Evolutionary conservation across 2,329 filamentous ascomycete genomes (phyloP), one percentile per base, ranked within the genome.

Genomic region (Grosmannia serpens): DNA sequence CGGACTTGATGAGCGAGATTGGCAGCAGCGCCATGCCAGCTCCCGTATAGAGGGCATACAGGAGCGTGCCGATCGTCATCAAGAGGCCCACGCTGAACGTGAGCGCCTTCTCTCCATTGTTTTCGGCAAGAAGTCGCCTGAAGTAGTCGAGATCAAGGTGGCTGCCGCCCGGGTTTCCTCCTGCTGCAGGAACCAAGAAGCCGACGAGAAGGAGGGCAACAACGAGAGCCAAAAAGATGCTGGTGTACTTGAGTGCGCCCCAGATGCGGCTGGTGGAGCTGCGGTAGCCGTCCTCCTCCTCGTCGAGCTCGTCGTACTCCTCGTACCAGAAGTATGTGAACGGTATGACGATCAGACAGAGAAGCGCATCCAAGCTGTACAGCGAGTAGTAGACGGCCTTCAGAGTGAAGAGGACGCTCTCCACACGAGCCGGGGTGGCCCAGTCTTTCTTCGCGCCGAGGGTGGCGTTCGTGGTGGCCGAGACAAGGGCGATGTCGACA

Each of bases 301-400:
- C 81, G 61, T 91, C 91, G 24, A 92, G 86, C 73, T 96, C 91
- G 67, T 96, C 92, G 64, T 95, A 95, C 71, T 97, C 94, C 71
- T 99, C 94, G 68, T 95, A 94, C 84, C 88, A 96, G 71, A 99
- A 99, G 75, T 99, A 99, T 53, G 91, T 87, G 69, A 99, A 99
- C 0, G 94, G 94, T 24, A 97, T 87, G 51, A 96, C 82, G 22
- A 97, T 71, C 52, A 99, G 77, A 68, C 94, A 99, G 13, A 99
- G 82, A 7, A 96, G 70, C 1, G 91, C 89, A 71, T 99, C 94
- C 64, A 96, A 76, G 65, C 89, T 94, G 75, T 97, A 99, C 0
- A 99, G 80, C 0, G 85, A 80, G 72, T 97, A 97, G 75, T 99
- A 99, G 59, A 96, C 87, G 60, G 95, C 81, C 70, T 89, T 89